Evolutionary conservation across 306 rosid species (phyloP).

Genomic region (Clitoria ternatea): DNA sequence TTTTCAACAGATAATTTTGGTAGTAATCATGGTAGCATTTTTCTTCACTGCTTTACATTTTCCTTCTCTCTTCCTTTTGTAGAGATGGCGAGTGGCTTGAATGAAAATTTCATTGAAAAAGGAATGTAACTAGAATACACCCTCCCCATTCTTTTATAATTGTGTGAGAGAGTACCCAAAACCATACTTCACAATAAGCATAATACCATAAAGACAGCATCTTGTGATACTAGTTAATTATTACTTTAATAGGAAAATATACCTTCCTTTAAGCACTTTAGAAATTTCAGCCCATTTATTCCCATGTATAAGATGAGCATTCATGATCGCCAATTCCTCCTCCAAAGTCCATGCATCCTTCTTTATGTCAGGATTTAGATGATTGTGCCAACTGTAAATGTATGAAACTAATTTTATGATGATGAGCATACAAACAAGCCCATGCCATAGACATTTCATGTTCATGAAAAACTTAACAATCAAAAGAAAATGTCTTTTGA

Average conservation of each 20-base stretch:
- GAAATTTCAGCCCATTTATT: constrained; percentile 99
- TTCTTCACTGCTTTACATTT: neutral
- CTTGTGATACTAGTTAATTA: neutral
- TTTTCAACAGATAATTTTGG: neutral
- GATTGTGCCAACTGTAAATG: constrained; percentile 91
- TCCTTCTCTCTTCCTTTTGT: neutral
- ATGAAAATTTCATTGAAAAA: neutral
- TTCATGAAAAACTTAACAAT: neutral
- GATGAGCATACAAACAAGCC: neutral
- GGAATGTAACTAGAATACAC: neutral
- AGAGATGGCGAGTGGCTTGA: neutral
- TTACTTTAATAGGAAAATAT: constrained; percentile 21
- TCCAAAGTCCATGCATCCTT: constrained; percentile 89
- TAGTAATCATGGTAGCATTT: neutral
- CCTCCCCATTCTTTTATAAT: neutral
- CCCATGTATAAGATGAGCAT: constrained; percentile 75
- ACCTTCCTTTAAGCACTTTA: constrained; percentile 88
- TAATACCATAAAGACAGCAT: neutral
- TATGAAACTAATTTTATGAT: neutral
- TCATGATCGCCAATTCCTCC: constrained; percentile 85
- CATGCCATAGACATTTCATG: neutral
- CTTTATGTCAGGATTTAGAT: constrained; percentile 88
- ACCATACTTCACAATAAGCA: constrained; percentile 8
- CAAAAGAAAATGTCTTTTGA: neutral
- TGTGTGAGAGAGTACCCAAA: neutral